These are phyloP conservation scores for Pseudozyma sp. DNA, from an alignment of 1,284 basidiomycete species.

Conservation along the genomic window DNA sequence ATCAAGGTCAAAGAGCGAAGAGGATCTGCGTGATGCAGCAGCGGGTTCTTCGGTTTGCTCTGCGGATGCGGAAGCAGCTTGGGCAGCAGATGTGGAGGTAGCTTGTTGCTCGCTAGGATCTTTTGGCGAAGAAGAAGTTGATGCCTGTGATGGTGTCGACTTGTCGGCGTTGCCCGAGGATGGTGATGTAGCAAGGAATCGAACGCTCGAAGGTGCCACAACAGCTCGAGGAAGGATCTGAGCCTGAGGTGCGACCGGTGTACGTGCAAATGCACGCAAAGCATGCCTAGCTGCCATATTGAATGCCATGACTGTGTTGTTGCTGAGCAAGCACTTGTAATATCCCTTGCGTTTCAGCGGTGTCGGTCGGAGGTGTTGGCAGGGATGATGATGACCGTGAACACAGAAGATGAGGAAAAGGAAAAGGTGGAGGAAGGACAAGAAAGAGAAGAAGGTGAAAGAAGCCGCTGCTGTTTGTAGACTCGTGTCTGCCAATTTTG, in stretches of 20 bases:
- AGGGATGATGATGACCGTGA: neutral
- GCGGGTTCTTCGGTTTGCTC: slow-evolving; percentile 6
- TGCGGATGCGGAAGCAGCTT: neutral
- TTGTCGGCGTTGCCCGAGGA: slow-evolving; percentile 5
- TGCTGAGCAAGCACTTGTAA: too few relatives aligned
- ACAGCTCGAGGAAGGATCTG: slow-evolving; percentile 2
- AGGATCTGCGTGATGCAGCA: slow-evolving; percentile 16
- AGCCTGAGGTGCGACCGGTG: slow-evolving; percentile 6
- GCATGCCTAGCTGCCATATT: slow-evolving; percentile 35
- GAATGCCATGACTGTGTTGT: slow-evolving; percentile 20
- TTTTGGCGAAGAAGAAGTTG: slow-evolving; percentile 3
- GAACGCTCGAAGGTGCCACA: slow-evolving; percentile 12
- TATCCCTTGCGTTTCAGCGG: too few relatives aligned
- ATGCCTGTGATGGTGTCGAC: slow-evolving; percentile 2
- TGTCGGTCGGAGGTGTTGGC: neutral
- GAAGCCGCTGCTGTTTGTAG: neutral
- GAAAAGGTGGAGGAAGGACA: slow-evolving; percentile 4
- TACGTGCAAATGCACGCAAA: slow-evolving; percentile 17
- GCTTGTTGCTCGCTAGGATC: neutral
- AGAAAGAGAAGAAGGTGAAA: slow-evolving; percentile 7
- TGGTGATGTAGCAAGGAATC: slow-evolving; percentile 41
- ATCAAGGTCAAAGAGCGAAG: slow-evolving; percentile 59
- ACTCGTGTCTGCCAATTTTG: too few relatives aligned
- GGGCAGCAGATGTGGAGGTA: slow-evolving; percentile 1
- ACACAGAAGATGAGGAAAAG: neutral